These are phyloP conservation scores for Bipolaris victoriae DNA, from an alignment of 2,329 filamentous ascomycete species.

Conservation along the genomic window DNA sequence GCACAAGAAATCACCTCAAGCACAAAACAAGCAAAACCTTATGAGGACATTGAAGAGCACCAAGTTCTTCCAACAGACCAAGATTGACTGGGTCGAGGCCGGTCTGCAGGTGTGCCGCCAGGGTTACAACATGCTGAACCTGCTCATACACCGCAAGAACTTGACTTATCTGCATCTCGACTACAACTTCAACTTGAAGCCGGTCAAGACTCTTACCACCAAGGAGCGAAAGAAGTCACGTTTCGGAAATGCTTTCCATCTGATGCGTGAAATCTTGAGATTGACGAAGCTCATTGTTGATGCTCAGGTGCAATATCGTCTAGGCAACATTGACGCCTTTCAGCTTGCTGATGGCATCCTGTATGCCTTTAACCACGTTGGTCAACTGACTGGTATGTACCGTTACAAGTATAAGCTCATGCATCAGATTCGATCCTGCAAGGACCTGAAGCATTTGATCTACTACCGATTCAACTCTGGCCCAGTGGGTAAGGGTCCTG, in stretches of 20 bases:
- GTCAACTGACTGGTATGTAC: constrained; percentile 98
- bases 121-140: constrained; percentile 98
- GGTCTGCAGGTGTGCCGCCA: constrained; percentile 97
- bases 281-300: constrained; percentile 98
- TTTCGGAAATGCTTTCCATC: constrained; percentile 97
- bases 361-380: constrained; percentile 99
- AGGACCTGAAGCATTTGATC: constrained; percentile 97
- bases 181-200: constrained; percentile 99
- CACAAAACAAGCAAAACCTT: constrained; percentile 91
- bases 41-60: constrained; percentile 90
- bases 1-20: constrained; percentile 94
- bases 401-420: constrained; percentile 99
- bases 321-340: constrained; percentile 98
- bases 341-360: constrained; percentile 97
- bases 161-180: constrained; percentile 97
- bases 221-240: constrained; percentile 99
- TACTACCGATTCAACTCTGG: constrained; percentile 99
- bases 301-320: constrained; percentile 94
- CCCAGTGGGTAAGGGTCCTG: constrained; percentile 94
- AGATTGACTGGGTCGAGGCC: constrained; percentile 98
- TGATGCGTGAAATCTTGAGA: constrained; percentile 97
- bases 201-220: constrained; percentile 96
- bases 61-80: constrained; percentile 99
- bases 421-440: constrained; percentile 99
- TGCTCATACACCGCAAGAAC: constrained; percentile 98